phyloP scores from a whole-genome alignment of 2,329 filamentous ascomycete genomes.

The Diplodia intermedia region DNA sequence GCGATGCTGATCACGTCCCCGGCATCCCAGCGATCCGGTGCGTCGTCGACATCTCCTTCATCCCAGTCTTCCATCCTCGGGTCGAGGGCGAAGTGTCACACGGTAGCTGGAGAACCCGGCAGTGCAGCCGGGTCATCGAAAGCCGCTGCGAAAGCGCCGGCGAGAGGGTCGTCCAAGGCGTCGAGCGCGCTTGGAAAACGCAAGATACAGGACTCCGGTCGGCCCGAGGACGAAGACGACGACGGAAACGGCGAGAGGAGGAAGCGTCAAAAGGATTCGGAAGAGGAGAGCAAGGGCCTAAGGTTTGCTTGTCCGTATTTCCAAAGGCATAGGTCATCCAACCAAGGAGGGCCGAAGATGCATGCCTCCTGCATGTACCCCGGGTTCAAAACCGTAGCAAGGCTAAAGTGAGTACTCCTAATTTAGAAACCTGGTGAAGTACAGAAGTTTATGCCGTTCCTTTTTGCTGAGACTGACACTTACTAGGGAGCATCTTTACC shows the following conservation, averaged over 20 bases:
- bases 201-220: not conserved
- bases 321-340: not conserved
- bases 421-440: not conserved
- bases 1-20: not conserved
- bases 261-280: not conserved
- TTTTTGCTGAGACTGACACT: not conserved
- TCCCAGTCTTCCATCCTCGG: not conserved
- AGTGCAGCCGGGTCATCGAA: not conserved
- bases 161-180: not conserved
- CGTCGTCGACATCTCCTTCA: not conserved
- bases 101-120: not conserved
- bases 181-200: not conserved
- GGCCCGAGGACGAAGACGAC: not conserved
- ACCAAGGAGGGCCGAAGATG: not conserved
- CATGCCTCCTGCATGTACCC: not conserved
- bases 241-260: not conserved
- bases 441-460: no score
- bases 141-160: not conserved
- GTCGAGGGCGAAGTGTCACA: not conserved
- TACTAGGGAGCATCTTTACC: constrained; percentile 1
- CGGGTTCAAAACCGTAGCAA: not conserved
- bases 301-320: constrained; percentile 1
- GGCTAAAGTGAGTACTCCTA: not conserved
- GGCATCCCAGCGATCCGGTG: not conserved
- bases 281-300: not conserved